A percentile compares a stretch with the other conserved stretches of the same genome.
Conservation (phyloP, 1,284 basidiomycete species). For the Rhodotorula sp. region DNA sequence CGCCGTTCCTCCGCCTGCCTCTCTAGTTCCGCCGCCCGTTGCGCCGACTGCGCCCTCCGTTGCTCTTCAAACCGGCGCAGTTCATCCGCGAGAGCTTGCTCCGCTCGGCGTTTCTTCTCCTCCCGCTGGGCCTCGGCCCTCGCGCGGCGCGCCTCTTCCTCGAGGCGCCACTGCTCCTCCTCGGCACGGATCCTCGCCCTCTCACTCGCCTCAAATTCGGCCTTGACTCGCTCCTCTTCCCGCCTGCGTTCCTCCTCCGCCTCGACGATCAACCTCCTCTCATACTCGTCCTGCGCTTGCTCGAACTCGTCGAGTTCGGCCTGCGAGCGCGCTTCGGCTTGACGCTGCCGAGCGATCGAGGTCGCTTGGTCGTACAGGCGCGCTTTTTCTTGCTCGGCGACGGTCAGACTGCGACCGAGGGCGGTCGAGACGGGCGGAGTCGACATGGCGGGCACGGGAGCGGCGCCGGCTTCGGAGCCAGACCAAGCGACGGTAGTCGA, state of each 20-base stretch:
- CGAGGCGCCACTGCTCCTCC: constrained; percentile 10
- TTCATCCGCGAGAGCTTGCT: constrained; percentile 12
- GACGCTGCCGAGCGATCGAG: constrained; percentile 13
- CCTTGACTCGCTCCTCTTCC: constrained; percentile 11
- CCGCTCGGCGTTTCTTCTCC: constrained; percentile 8
- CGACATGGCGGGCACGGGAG: neutral
- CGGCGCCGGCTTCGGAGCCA: constrained; percentile 9
- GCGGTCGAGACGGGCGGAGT: too few species aligned
- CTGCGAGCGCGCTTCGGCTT: constrained; percentile 20
- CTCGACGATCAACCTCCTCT: constrained; percentile 11
- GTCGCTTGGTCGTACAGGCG: constrained; percentile 30
- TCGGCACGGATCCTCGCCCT: constrained; percentile 5
- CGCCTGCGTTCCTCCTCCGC: constrained; percentile 13
- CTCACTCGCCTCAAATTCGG: constrained; percentile 9
- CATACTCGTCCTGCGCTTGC: constrained; percentile 20
- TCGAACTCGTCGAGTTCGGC: constrained; percentile 25
- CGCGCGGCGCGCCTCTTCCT: constrained; percentile 12
- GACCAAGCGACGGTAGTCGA: constrained; percentile 19
- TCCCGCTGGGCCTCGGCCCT: constrained; percentile 13
- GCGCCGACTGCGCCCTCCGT: constrained; percentile 4
- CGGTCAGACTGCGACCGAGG: constrained; percentile 23
- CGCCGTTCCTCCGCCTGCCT: constrained; percentile 11
- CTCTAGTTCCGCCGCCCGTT: constrained; percentile 15
- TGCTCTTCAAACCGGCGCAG: constrained; percentile 21
- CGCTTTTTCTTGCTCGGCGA: constrained; percentile 29